phyloP scores from a whole-genome alignment of 2,329 filamentous ascomycete species.

The Plectosphaerella sp. region DNA sequence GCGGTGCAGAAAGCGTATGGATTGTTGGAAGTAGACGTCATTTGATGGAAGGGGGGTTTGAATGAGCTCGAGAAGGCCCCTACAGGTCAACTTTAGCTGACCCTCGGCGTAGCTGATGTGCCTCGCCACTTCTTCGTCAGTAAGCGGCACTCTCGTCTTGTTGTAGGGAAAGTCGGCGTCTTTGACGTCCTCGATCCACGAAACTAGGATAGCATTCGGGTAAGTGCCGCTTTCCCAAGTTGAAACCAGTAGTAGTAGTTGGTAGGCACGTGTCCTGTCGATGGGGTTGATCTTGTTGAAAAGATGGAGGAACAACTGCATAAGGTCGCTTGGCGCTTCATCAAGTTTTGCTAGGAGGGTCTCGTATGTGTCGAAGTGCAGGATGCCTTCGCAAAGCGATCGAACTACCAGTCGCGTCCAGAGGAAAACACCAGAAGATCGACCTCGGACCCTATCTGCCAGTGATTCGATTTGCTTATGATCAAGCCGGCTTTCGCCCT shows the following conservation, averaged over 20 bases:
- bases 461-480: neutral
- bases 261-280: neutral
- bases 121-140: neutral
- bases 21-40: too few relatives aligned
- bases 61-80: neutral
- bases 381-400: neutral
- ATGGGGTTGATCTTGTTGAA: neutral
- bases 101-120: neutral
- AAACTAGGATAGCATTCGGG: neutral
- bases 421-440: constrained; percentile 1
- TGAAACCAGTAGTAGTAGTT: neutral
- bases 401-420: constrained; percentile 1
- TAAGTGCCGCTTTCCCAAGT: neutral
- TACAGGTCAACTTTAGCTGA: neutral
- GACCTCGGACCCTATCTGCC: neutral
- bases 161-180: neutral
- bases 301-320: neutral
- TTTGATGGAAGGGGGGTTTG: too few relatives aligned
- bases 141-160: neutral
- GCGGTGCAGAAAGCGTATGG: too few relatives aligned
- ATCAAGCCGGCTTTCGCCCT: neutral
- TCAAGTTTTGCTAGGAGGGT: neutral
- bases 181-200: neutral
- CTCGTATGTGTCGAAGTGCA: neutral
- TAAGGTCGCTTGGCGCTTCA: neutral